A percentile compares a stretch with the other conserved stretches of the same genome.
Evolutionary conservation across 2,329 filamentous ascomycete species (phyloP).

Genomic region (Clonostachys rhizophaga): DNA sequence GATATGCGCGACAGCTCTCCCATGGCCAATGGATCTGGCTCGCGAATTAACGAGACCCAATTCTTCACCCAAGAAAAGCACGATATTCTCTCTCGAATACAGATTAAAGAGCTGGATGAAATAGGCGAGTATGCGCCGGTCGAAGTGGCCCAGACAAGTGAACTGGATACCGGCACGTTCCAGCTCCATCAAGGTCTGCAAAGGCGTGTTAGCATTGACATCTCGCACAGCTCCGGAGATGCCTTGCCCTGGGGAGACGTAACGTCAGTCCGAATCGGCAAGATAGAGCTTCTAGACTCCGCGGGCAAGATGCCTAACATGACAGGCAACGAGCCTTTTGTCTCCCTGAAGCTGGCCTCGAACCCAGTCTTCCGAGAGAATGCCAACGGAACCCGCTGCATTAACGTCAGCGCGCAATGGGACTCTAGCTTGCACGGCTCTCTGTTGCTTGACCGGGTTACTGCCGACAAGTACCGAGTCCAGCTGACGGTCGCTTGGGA

Average conservation of each 20-base stretch:
- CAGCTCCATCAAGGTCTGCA: slow-evolving; percentile 95
- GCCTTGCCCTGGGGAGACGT: slow-evolving; percentile 86
- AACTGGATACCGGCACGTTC: slow-evolving; percentile 83
- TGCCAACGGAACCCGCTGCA: slow-evolving; percentile 82
- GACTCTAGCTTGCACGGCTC: slow-evolving; percentile 92
- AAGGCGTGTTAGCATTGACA: slow-evolving; percentile 76
- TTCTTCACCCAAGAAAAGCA: slow-evolving; percentile 93
- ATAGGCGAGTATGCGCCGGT: slow-evolving; percentile 87
- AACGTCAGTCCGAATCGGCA: slow-evolving; percentile 70
- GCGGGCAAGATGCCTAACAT: slow-evolving; percentile 81
- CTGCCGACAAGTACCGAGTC: slow-evolving; percentile 87
- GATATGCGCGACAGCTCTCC: slow-evolving; percentile 83
- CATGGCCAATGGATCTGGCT: slow-evolving; percentile 47
- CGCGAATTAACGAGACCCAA: slow-evolving; percentile 83
- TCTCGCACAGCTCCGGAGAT: slow-evolving; percentile 90
- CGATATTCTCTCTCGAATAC: slow-evolving; percentile 82
- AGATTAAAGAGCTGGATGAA: slow-evolving; percentile 89
- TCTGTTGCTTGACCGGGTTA: slow-evolving; percentile 87
- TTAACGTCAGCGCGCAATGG: slow-evolving; percentile 90
- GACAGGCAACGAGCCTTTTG: slow-evolving; percentile 65
- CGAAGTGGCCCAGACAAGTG: slow-evolving; percentile 82
- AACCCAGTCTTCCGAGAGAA: slow-evolving; percentile 79
- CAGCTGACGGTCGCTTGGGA: slow-evolving; percentile 88
- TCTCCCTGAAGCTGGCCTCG: slow-evolving; percentile 71
- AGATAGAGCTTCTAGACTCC: slow-evolving; percentile 77